A percentile compares a stretch with the other conserved stretches of the same genome.
Evolutionary conservation across 176 grass and related monocot genomes (phyloP).

Genomic region (Hsuehochloa calcarea): DNA sequence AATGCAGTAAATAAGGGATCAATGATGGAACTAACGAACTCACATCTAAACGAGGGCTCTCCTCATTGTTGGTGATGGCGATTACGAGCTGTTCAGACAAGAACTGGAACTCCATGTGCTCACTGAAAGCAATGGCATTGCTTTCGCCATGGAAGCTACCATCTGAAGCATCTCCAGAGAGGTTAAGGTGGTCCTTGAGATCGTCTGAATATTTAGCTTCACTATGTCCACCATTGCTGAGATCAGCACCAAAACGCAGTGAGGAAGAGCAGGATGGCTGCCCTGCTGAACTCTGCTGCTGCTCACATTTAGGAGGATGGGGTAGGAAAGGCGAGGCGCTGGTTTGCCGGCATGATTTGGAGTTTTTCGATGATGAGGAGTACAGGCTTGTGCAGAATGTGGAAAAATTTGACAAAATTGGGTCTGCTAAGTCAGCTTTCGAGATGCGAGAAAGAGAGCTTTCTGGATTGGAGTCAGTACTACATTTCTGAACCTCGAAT

Average conservation of each 20-base stretch:
- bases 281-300: slow-evolving; percentile 9
- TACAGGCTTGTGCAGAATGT: slow-evolving; percentile 74
- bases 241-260: slow-evolving; percentile 32
- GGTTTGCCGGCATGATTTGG: slow-evolving; percentile 17
- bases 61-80: slow-evolving; percentile 50
- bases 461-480: slow-evolving; percentile 18
- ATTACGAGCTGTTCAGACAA: slow-evolving; percentile 89
- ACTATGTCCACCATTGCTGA: background rate
- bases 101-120: slow-evolving; percentile 75
- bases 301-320: slow-evolving; percentile 52
- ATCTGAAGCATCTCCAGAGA: slow-evolving; percentile 51
- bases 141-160: slow-evolving; percentile 42
- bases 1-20: background rate
- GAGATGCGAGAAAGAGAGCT: slow-evolving; percentile 15
- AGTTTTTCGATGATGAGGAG: slow-evolving; percentile 37
- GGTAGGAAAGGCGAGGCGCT: slow-evolving; percentile 58
- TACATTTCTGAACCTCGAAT: slow-evolving; percentile 26
- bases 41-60: slow-evolving; percentile 68
- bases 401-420: slow-evolving; percentile 51
- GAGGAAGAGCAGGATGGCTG: slow-evolving; percentile 34
- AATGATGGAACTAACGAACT: slow-evolving; percentile 20
- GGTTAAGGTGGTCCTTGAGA: slow-evolving; percentile 63
- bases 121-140: slow-evolving; percentile 34
- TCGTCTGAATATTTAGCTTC: slow-evolving; percentile 45
- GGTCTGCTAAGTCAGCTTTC: slow-evolving; percentile 26